phyloP scores from a whole-genome alignment of 2,329 filamentous ascomycete genomes.

The Gnomoniopsis smithogilvyi region DNA sequence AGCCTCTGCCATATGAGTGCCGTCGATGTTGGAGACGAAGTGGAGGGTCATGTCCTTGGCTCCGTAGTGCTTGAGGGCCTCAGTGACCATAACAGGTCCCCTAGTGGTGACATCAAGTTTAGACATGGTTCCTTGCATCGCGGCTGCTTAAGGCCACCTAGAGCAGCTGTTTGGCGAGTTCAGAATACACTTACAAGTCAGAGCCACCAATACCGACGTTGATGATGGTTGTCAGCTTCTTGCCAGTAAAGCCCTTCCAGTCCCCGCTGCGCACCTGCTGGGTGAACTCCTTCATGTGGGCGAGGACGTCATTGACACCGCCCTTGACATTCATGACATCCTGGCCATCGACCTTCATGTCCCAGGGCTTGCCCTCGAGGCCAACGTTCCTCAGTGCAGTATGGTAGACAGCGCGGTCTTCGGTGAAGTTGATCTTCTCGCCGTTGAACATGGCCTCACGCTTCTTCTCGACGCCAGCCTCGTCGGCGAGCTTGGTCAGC shows the following conservation, averaged over 20 bases:
- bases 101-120: conserved; percentile 44
- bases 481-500: conserved; percentile 84
- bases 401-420: conserved; percentile 94
- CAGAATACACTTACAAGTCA: conserved; percentile 70
- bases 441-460: conserved; percentile 97
- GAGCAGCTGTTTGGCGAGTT: background rate
- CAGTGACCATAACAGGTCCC: conserved; percentile 97
- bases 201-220: conserved; percentile 98
- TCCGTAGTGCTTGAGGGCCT: conserved; percentile 93
- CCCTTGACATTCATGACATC: conserved; percentile 89
- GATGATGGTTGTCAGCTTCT: conserved; percentile 94
- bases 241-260: conserved; percentile 97
- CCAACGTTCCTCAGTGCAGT: conserved; percentile 86
- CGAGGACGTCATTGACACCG: conserved; percentile 83
- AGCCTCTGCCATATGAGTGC: conserved; percentile 95
- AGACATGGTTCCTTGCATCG: background rate
- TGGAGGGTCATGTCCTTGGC: conserved; percentile 83
- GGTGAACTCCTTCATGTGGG: conserved; percentile 98
- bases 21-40: conserved; percentile 99
- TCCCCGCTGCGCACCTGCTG: conserved; percentile 90
- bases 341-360: conserved; percentile 80
- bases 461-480: conserved; percentile 88
- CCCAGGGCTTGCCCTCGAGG: conserved; percentile 54
- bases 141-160: background rate
- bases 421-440: conserved; percentile 99